A percentile compares a stretch with the other conserved stretches of the same genome.
Evolutionary conservation across 805 yeast genomes (phyloP).

Genomic region (Saturnispora besseyi): DNA sequence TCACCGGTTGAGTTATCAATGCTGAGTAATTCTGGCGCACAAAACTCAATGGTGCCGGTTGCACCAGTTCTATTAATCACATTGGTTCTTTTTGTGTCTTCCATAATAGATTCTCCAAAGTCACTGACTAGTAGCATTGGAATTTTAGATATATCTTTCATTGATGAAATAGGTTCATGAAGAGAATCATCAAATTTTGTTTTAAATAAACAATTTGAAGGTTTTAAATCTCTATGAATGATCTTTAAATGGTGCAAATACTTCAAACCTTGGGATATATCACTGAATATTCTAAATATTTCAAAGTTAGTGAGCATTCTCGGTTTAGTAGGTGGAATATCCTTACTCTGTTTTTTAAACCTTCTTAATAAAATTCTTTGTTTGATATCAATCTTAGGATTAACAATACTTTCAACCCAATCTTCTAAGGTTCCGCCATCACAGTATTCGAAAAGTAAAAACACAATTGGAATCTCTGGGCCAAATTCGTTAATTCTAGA

Average conservation of each 20-base stretch:
- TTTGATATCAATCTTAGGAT: slow-evolving; percentile 31
- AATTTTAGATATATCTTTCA: slow-evolving; percentile 25
- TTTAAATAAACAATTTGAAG: slow-evolving; percentile 72
- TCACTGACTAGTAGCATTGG: slow-evolving; percentile 80
- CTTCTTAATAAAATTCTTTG: slow-evolving; percentile 29
- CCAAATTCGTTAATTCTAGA: slow-evolving; percentile 44
- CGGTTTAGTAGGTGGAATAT: slow-evolving; percentile 1
- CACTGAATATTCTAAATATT: slow-evolving; percentile 58
- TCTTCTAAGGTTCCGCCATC: slow-evolving; percentile 83
- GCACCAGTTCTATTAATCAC: slow-evolving; percentile 63
- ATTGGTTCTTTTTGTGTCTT: slow-evolving; percentile 37
- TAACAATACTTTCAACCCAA: slow-evolving; percentile 33
- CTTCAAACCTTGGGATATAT: slow-evolving; percentile 59
- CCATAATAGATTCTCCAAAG: slow-evolving; percentile 80
- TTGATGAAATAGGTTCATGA: slow-evolving; percentile 16
- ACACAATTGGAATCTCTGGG: slow-evolving; percentile 52
- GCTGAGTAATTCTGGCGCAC: slow-evolving; percentile 73
- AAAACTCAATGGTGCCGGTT: slow-evolving; percentile 82
- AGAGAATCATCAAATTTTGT: slow-evolving; percentile 19
- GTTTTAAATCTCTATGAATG: slow-evolving; percentile 84
- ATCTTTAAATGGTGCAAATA: slow-evolving; percentile 68
- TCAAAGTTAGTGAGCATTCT: slow-evolving; percentile 43
- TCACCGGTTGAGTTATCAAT: slow-evolving; percentile 20
- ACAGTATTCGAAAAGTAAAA: slow-evolving; percentile 78
- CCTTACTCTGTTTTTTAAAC: slow-evolving; percentile 11